Base-by-base conservation (phyloP, 2,329 filamentous ascomycete species). In the Penicillium sp. region DNA sequence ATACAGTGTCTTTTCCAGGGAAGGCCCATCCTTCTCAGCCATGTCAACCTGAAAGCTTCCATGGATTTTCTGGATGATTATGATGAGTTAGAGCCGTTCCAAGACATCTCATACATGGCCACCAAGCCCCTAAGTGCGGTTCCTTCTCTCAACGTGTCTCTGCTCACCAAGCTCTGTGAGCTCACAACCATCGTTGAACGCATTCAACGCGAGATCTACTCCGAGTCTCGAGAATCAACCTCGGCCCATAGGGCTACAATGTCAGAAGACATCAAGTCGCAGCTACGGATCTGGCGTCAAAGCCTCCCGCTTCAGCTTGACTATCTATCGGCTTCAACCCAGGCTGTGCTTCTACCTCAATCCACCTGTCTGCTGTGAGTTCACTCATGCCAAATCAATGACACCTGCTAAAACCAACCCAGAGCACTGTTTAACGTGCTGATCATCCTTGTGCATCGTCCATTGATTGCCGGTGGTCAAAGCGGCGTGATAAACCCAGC, bases 1-100 rank as follows among this genome's bases (percentile, higher is more conserved):
- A 77, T 83, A 10, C 81, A 84, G 56, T 78, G 75, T 45, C 64
- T 84, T 0, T 83, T 83, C 47, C 81, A 82, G 62, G 81, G 81
- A 1, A 75, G 81, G 5, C 82, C 80, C 0, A 76, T 75, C 0
- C 77, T 47, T 44, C 64, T 67, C 21, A 77, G 77, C 10, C 75
- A 80, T 22, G 71, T 71, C 0, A 78, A 83, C 31, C 73, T 74
- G 1, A 69, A 73, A 24, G 79, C 83, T 0, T 77, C 81, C 0
- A 75, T 81, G 9, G 54, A 64, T 14, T 67, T 67, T n/a, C 34
- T 67, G n/a, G 65, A 67, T 32, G 50, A 48, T 77, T 65, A 63
- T 16, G 63, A 65, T n/a, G 63, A 84, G 55, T 68, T 81, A 0
- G 80, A 83, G 46, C 69, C 74, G 18, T 84, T 77, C 70, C 68